phyloP scores from a whole-genome alignment of 2,329 filamentous ascomycete species.

The Colletotrichum sp. region DNA sequence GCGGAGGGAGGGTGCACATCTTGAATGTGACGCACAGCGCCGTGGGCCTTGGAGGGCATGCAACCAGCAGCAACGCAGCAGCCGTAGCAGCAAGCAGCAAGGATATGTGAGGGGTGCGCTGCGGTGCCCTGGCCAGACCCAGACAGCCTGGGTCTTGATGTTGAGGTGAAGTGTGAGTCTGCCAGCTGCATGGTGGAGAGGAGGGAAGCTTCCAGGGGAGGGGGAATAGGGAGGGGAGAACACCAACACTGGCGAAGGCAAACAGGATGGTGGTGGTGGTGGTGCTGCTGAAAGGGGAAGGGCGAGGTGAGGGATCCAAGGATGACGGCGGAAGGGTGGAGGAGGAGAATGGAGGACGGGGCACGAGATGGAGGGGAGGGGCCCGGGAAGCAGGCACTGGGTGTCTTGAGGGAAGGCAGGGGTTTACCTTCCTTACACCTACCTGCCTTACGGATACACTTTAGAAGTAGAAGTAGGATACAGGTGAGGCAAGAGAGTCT shows the following conservation, averaged over 20 bases:
- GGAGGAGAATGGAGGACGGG: not conserved
- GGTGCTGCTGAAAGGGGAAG: not conserved
- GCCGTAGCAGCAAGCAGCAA: not conserved
- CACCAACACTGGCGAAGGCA: not conserved
- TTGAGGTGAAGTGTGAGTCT: not conserved
- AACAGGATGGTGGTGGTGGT: not conserved
- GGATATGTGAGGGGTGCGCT: not conserved
- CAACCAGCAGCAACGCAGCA: not conserved
- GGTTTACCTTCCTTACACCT: not conserved
- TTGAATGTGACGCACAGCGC: constrained; percentile 11
- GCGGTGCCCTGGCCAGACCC: not conserved
- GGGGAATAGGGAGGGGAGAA: not conserved
- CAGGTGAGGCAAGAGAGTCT: not conserved
- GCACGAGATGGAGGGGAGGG: not conserved
- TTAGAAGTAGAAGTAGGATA: not conserved
- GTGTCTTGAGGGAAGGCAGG: not conserved
- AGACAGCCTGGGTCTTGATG: not conserved
- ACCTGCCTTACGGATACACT: not conserved
- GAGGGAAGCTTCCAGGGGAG: not conserved
- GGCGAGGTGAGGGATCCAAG: not conserved
- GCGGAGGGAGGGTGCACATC: not conserved
- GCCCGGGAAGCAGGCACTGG: constrained; percentile 4
- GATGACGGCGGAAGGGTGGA: not conserved
- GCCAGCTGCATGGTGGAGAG: not conserved
- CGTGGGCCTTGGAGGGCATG: not conserved